phyloP scores from a whole-genome alignment of 106 monocot species.

The Acorus calamus region DNA sequence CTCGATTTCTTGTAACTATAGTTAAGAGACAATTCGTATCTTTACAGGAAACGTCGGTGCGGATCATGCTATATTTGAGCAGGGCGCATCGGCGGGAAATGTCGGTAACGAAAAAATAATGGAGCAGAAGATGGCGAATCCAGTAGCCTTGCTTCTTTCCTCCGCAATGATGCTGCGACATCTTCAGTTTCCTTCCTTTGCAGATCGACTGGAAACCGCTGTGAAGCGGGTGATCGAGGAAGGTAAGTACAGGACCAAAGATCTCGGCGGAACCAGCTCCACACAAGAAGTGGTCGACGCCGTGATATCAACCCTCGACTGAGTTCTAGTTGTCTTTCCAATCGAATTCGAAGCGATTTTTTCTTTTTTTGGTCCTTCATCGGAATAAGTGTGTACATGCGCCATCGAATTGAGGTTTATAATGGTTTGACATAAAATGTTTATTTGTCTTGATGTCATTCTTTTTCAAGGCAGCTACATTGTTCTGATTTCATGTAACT shows the following conservation, averaged over 20 bases:
- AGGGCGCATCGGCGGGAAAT: conserved; percentile 13
- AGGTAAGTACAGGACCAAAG: conserved; percentile 16
- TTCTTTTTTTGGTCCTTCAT: too few relatives aligned
- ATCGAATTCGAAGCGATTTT: too few relatives aligned
- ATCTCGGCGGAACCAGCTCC: conserved; percentile 11
- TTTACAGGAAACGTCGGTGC: conserved; percentile 9
- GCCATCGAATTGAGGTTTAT: too few relatives aligned
- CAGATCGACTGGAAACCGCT: conserved; percentile 10
- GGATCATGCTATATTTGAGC: conserved; percentile 12
- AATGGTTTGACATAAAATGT: too few relatives aligned
- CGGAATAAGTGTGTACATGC: too few relatives aligned
- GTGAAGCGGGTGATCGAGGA: conserved; percentile 7
- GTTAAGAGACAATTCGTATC: too few relatives aligned
- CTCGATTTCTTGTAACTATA: too few relatives aligned
- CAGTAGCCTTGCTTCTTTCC: conserved; percentile 14
- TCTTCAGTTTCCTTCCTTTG: conserved; percentile 14
- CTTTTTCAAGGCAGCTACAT: too few relatives aligned
- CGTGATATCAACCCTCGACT: conserved; percentile 8
- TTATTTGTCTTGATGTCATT: too few relatives aligned
- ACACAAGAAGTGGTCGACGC: conserved; percentile 14
- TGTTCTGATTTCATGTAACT: too few relatives aligned
- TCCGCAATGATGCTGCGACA: conserved; percentile 16
- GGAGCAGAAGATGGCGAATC: conserved; percentile 10
- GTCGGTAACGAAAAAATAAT: conserved; percentile 9
- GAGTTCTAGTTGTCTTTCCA: not conserved